Conservation (phyloP, 2,329 filamentous ascomycete genomes). For the Reticulascus tulasneorum region DNA sequence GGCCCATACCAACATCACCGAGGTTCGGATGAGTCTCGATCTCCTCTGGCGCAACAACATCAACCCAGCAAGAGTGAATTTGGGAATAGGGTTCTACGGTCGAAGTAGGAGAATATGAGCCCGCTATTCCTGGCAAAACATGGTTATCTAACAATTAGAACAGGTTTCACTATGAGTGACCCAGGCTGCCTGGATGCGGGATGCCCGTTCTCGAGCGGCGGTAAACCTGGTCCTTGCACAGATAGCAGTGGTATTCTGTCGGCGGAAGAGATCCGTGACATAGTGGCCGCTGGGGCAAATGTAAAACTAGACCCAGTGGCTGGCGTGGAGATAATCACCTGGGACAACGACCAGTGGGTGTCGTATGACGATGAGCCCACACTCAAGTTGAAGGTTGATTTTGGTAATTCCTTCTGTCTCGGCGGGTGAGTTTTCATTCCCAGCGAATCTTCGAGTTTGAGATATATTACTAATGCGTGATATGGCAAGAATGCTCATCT, state of each 20-base stretch:
- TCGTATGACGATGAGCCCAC: conserved; percentile 23
- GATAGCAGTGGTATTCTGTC: conserved; percentile 15
- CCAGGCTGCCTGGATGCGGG: conserved; percentile 15
- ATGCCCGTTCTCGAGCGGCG: conserved; percentile 14
- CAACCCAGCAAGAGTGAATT: conserved; percentile 32
- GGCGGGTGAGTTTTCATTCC: too few relatives aligned
- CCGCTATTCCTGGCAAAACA: too few relatives aligned
- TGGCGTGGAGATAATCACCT: conserved; percentile 29
- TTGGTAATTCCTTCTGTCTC: conserved; percentile 7
- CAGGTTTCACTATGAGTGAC: conserved; percentile 11
- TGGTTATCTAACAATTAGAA: too few relatives aligned
- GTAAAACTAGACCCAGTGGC: conserved; percentile 19
- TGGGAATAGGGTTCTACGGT: conserved; percentile 41
- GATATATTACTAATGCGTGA: too few relatives aligned
- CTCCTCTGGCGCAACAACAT: conserved; percentile 45
- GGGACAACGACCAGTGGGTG: conserved; percentile 30
- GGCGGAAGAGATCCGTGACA: conserved; percentile 20
- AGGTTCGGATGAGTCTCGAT: conserved; percentile 35
- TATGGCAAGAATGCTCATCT: too few relatives aligned
- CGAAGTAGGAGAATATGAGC: too few relatives aligned
- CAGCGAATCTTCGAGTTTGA: too few relatives aligned
- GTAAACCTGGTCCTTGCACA: conserved; percentile 12
- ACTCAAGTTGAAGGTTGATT: conserved; percentile 1
- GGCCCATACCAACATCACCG: conserved; percentile 33
- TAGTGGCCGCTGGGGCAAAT: conserved; percentile 10